These are phyloP conservation scores for Ophiostoma australiae DNA, from an alignment of 2,329 filamentous ascomycete species.

Conservation along the genomic window DNA sequence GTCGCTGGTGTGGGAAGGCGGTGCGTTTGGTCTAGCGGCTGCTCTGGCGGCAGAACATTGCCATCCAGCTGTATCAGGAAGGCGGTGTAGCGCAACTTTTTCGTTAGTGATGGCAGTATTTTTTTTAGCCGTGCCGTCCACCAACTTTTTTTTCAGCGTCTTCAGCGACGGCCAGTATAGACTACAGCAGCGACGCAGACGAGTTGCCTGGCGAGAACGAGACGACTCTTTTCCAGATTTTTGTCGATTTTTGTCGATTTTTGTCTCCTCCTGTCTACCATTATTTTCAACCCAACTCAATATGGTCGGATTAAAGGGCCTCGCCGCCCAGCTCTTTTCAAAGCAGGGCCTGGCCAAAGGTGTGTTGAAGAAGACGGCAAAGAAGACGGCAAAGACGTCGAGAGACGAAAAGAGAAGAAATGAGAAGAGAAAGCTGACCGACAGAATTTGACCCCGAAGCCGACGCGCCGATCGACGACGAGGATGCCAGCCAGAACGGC, in stretches of 20 bases:
- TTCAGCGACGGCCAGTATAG: background rate
- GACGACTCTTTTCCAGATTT: background rate
- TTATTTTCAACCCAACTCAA: background rate
- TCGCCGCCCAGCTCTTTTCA: slow-evolving; percentile 53
- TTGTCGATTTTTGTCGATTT: background rate
- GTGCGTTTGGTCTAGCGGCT: slow-evolving; percentile 15
- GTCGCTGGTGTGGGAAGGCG: slow-evolving; percentile 20
- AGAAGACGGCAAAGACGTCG: background rate
- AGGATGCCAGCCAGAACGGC: slow-evolving; percentile 42
- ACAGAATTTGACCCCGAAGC: slow-evolving; percentile 78
- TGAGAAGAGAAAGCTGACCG: background rate
- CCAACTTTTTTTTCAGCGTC: slow-evolving; percentile 15
- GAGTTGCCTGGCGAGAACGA: background rate
- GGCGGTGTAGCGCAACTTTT: slow-evolving; percentile 27
- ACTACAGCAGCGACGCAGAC: background rate
- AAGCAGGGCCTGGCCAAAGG: slow-evolving; percentile 60
- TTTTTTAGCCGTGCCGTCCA: slow-evolving; percentile 20
- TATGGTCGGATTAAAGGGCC: slow-evolving; percentile 50
- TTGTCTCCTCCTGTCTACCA: background rate
- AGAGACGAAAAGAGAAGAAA: background rate
- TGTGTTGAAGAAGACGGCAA: slow-evolving; percentile 34
- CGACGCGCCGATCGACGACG: slow-evolving; percentile 50
- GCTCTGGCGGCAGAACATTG: slow-evolving; percentile 21
- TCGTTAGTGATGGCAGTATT: slow-evolving; percentile 18
- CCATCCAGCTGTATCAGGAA: slow-evolving; percentile 4